Percentiles rank a stretch among this genome's conserved stretches.
These are phyloP conservation scores for Chlorella ohadii DNA, from an alignment of 139 green algal species.

Conservation along the genomic window DNA sequence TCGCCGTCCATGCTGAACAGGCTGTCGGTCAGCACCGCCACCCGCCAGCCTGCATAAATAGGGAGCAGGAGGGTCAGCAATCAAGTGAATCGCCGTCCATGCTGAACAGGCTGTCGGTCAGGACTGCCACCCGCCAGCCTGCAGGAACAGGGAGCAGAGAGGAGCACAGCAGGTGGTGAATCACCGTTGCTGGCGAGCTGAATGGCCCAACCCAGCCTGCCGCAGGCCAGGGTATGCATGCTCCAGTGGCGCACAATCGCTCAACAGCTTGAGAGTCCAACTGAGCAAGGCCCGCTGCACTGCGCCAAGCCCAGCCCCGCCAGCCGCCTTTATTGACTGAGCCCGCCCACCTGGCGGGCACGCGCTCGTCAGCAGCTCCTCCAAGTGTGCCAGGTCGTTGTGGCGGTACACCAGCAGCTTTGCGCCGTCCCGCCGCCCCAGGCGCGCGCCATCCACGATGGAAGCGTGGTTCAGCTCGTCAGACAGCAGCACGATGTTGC, in stretches of 20 bases:
- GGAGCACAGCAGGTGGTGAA: too few species aligned
- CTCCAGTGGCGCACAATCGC: too few species aligned
- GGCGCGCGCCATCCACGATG: conserved; percentile 92
- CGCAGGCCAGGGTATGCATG: too few species aligned
- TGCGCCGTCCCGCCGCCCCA: conserved; percentile 55
- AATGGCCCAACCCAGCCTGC: too few species aligned
- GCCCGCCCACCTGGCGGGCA: not conserved
- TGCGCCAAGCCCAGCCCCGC: too few species aligned
- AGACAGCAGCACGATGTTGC: conserved; percentile 74
- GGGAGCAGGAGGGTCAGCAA: too few species aligned
- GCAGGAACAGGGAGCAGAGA: not conserved
- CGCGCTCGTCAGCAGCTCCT: conserved; percentile 59
- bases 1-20: conserved; percentile 98
- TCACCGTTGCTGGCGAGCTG: conserved; percentile 95
- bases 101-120: conserved; percentile 93
- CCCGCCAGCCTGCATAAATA: conserved; percentile 34
- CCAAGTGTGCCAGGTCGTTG: conserved; percentile 90
- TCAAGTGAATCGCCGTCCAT: conserved; percentile 99
- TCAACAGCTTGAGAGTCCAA: too few species aligned
- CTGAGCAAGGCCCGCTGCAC: too few species aligned
- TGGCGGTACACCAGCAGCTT: conserved; percentile 86
- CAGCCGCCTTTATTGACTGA: too few species aligned
- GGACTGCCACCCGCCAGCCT: conserved; percentile 67
- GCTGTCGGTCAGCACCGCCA: conserved; percentile 89
- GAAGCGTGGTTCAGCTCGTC: conserved; percentile 97